Base-by-base conservation (phyloP, 2,329 filamentous ascomycete genomes). In the Botrytis aclada region DNA sequence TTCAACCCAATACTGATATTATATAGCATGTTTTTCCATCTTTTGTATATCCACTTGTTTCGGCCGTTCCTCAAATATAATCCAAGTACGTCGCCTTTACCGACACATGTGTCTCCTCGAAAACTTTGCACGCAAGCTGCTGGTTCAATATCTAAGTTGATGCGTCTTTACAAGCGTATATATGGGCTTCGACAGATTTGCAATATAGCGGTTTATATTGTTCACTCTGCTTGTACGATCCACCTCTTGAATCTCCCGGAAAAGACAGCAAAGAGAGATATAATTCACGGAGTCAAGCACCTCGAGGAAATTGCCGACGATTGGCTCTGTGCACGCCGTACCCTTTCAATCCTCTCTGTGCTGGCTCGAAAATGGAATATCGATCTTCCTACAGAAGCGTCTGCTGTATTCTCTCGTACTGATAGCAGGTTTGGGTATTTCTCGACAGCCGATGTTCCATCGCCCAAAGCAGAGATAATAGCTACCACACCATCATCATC, bases 151-250 rank as follows among this genome's bases (percentile, higher is more conserved):
- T 98, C 95, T 0, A 98, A 98, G 80, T 85, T 98, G n/a, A 91
- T 98, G 84, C 90, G 96, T 0, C 84, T 98, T 1, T 99, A 98
- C 83, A 98, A 97, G 82, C 93, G 95, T 77, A 91, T 91, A 1
- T 97, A 97, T 82, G 94, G 95, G 16, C 84, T 98, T 20, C 90
- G 94, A 7, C 95, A 98, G 81, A 97, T 99, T 47, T 97, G 93
- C 83, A 98, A 98, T 79, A 94, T 98, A 78, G 95, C 93, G 4
- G 94, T 98, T 0, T 99, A 99, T 82, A 98, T 98, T 83, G 88
- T 93, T 0, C 95, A 98, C 81, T 96, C 94, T 7, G 95, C 96
- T 43, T 97, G 94, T 80, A 98, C 94, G 0, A 97, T 98, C 56
- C 96, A 98, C 79, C 84, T 99, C 32, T 89, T 99, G 51, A 98